Percentiles rank a stretch among this genome's conserved stretches.
Conservation (phyloP, 2,329 filamentous ascomycete species). For the Colletotrichum lini region DNA sequence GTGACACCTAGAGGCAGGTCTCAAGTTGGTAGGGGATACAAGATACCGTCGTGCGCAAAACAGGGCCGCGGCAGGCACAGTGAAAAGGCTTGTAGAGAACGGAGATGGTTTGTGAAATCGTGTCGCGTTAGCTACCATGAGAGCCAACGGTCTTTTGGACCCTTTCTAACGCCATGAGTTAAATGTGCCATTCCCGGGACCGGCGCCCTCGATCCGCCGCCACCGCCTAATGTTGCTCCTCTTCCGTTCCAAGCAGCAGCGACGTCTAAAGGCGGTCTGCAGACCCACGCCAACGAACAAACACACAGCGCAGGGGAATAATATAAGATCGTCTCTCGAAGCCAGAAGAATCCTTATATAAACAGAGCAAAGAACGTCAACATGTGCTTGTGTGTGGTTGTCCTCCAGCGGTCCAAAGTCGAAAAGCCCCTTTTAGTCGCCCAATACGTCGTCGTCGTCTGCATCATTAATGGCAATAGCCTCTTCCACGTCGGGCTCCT, state of each 20-base stretch:
- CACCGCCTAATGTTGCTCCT: conserved; percentile 12
- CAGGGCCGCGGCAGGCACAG: background rate
- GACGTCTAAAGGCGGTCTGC: background rate
- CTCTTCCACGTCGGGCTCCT: conserved; percentile 54
- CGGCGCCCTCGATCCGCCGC: conserved; percentile 27
- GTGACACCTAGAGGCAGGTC: conserved; percentile 2
- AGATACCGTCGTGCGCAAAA: background rate
- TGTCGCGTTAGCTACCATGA: conserved; percentile 28
- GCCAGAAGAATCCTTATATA: background rate
- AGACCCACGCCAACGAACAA: background rate
- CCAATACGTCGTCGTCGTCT: conserved; percentile 55
- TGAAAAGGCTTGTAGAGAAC: background rate
- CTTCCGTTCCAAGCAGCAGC: background rate
- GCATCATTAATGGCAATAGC: conserved; percentile 36
- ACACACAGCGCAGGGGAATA: conserved; percentile 3
- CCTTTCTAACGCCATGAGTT: conserved; percentile 32
- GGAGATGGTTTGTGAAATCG: conserved; percentile 5
- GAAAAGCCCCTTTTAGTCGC: conserved; percentile 51
- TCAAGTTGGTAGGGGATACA: background rate
- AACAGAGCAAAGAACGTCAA: conserved; percentile 29
- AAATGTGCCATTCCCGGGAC: conserved; percentile 15
- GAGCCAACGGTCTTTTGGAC: conserved; percentile 34
- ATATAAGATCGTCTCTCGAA: background rate
- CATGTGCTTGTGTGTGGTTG: conserved; percentile 2
- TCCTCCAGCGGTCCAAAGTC: background rate